phyloP scores from a whole-genome alignment of 73 alveolate genomes.

The Effrenium voratum region DNA sequence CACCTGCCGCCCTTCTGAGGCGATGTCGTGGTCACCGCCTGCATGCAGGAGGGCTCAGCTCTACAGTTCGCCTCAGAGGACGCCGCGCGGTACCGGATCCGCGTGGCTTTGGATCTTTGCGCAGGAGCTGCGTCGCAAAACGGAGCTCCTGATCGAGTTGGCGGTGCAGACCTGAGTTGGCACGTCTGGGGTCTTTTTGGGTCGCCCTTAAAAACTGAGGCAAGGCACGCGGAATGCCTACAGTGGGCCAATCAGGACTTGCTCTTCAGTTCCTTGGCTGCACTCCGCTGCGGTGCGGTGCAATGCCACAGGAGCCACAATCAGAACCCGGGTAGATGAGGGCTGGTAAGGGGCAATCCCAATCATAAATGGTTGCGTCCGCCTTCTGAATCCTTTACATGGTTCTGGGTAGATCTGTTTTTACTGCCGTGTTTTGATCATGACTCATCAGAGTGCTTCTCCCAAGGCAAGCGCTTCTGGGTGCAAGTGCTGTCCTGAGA shows the following conservation, averaged over 20 bases:
- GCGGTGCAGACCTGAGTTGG: background rate
- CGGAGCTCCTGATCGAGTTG: conserved; percentile 33
- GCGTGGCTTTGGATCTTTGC: background rate
- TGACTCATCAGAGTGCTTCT: too few relatives aligned
- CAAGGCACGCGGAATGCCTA: conserved; percentile 29
- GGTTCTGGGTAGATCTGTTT: background rate
- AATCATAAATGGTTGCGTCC: too few relatives aligned
- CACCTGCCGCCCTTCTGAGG: background rate
- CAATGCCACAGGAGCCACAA: too few relatives aligned
- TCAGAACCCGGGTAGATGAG: too few relatives aligned
- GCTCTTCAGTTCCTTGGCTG: conserved; percentile 12
- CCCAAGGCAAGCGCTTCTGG: conserved; percentile 48
- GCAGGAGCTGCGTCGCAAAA: conserved; percentile 48
- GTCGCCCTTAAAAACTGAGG: background rate
- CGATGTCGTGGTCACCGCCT: conserved; percentile 13
- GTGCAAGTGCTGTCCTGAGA: background rate
- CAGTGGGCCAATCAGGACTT: conserved; percentile 23
- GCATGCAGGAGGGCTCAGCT: conserved; percentile 24
- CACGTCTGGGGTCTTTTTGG: background rate
- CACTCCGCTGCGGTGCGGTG: too few relatives aligned
- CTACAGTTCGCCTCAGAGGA: conserved; percentile 32
- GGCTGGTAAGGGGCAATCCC: too few relatives aligned
- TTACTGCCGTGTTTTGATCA: background rate
- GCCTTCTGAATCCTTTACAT: background rate
- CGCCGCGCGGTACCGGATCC: background rate